These are phyloP conservation scores for Aleurites moluccanus DNA, from an alignment of 441 rosid genomes.

Conservation along the genomic window DNA sequence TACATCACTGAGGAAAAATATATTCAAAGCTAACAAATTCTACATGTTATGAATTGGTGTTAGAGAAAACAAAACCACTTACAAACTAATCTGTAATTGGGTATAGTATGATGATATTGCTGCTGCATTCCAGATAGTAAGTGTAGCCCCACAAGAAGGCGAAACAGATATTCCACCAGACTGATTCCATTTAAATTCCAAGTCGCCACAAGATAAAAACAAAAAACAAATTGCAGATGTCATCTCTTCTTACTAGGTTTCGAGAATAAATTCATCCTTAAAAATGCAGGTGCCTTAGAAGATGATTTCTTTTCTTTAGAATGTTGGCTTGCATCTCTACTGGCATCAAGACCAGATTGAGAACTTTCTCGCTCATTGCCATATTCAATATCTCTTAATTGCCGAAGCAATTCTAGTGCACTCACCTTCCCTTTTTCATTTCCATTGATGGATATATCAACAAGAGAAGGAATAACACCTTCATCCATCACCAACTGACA, in stretches of 20 bases:
- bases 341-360: conserved; percentile 24
- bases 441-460: conserved; percentile 56
- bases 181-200: conserved; percentile 5
- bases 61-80: conserved; percentile 9
- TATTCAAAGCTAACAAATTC: conserved; percentile 12
- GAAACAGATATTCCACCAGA: conserved; percentile 5
- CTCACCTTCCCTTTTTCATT: conserved; percentile 52
- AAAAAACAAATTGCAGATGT: conserved; percentile 7
- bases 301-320: conserved; percentile 36
- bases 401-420: conserved; percentile 72
- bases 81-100: conserved; percentile 11
- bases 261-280: conserved; percentile 29
- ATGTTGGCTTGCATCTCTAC: conserved; percentile 20
- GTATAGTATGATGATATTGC: conserved; percentile 9
- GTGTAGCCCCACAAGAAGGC: background rate
- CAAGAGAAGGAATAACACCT: conserved; percentile 59
- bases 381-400: conserved; percentile 44
- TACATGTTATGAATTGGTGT: conserved; percentile 13
- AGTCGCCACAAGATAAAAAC: conserved; percentile 4
- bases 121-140: conserved; percentile 10
- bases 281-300: conserved; percentile 40
- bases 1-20: conserved; percentile 9
- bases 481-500: conserved; percentile 69
- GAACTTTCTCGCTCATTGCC: conserved; percentile 27
- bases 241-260: conserved; percentile 36